phyloP scores from a whole-genome alignment of 176 grass and related monocot species.

The Oryza meyeriana region DNA sequence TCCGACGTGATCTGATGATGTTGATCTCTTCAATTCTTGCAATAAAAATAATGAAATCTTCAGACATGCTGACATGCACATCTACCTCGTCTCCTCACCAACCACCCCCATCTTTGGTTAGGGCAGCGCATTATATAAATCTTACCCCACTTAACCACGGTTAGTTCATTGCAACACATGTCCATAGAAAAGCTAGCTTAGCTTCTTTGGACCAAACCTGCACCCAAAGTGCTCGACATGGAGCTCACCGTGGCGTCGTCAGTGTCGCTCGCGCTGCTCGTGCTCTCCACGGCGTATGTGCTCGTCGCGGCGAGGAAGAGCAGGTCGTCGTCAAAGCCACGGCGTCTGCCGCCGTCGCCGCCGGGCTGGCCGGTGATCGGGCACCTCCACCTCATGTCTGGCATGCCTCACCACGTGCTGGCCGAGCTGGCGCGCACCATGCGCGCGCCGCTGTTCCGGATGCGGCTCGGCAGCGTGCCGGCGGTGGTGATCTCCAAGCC shows the following conservation, averaged over 20 bases:
- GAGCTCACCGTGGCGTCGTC: background rate
- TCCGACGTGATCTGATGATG: background rate
- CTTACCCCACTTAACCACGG: background rate
- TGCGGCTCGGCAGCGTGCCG: slow-evolving; percentile 30
- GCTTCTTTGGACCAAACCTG: background rate
- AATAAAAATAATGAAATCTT: background rate
- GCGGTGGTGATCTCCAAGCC: slow-evolving; percentile 46
- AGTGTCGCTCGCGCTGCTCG: background rate
- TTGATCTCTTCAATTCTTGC: background rate
- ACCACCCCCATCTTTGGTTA: background rate
- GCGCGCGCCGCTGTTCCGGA: slow-evolving; percentile 21
- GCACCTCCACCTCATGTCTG: slow-evolving; percentile 38
- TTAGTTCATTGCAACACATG: background rate
- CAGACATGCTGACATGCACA: background rate
- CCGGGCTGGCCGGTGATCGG: slow-evolving; percentile 39
- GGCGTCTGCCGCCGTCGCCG: slow-evolving; percentile 27
- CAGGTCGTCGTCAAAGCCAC: background rate
- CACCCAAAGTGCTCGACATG: background rate
- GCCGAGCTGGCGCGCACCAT: slow-evolving; percentile 18
- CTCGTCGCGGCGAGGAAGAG: background rate
- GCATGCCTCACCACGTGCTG: slow-evolving; percentile 38
- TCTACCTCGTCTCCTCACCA: background rate
- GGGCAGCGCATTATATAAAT: background rate
- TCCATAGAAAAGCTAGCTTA: background rate
- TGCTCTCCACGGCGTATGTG: background rate